Evolutionary conservation across 176 grass and related monocot species (phyloP).

Genomic region (Alloteropsis semialata): DNA sequence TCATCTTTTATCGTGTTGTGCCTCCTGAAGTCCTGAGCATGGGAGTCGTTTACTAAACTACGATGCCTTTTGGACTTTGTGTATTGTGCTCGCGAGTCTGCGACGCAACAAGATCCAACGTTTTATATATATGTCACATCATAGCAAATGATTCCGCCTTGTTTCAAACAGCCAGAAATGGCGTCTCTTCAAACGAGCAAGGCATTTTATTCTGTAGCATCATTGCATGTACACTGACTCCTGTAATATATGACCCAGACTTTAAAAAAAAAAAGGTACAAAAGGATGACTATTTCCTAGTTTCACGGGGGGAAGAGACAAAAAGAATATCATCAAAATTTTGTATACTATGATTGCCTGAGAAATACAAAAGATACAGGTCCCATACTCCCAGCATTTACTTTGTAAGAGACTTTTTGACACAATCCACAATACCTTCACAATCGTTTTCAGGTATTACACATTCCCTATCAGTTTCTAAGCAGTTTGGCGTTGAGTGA

Average conservation of each 20-base stretch:
- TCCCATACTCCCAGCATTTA: neutral
- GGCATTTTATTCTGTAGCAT: neutral
- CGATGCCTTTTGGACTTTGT: neutral
- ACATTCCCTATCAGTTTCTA: conserved; percentile 30
- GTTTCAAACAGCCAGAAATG: neutral
- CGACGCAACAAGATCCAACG: neutral
- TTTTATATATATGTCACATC: neutral
- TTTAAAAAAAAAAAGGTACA: neutral
- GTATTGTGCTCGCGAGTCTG: neutral
- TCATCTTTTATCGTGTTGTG: neutral
- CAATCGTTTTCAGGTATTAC: conserved; percentile 35
- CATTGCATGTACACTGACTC: neutral
- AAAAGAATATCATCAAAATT: neutral
- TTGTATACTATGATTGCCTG: neutral
- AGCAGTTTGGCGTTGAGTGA: conserved; percentile 42
- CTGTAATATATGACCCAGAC: neutral
- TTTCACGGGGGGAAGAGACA: neutral
- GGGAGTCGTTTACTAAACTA: neutral
- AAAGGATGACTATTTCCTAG: neutral
- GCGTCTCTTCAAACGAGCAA: neutral
- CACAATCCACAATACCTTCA: conserved; percentile 44
- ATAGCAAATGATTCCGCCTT: neutral
- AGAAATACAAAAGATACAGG: neutral
- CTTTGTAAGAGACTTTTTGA: conserved; percentile 37
- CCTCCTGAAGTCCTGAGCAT: neutral